phyloP scores from a whole-genome alignment of 352 stramenopile species.

The Globisporangium irregulare region DNA sequence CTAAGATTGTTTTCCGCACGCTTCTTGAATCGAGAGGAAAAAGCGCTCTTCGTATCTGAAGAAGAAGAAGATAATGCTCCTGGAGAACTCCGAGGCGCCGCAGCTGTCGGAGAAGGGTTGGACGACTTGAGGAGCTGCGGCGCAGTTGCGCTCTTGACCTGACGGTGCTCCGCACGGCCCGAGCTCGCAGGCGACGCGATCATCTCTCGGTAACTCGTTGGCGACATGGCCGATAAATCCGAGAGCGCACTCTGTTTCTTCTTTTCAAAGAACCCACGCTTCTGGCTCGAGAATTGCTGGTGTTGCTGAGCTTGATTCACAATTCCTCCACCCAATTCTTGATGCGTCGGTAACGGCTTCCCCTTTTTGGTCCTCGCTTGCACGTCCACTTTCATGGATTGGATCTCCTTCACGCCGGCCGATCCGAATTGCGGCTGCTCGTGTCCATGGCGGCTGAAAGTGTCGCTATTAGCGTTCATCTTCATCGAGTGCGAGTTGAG shows the following conservation, averaged over 20 bases:
- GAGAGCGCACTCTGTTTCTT: slow-evolving; percentile 5
- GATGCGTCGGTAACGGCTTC: slow-evolving; percentile 3
- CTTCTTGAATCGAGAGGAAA: slow-evolving; percentile 5
- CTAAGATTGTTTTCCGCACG: slow-evolving; percentile 1
- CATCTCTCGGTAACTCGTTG: slow-evolving; percentile 9
- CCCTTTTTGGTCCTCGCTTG: slow-evolving; percentile 24
- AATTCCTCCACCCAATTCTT: not conserved
- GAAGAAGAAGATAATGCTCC: not conserved
- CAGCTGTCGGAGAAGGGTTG: not conserved
- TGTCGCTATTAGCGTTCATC: slow-evolving; percentile 29
- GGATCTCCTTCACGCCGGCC: slow-evolving; percentile 8
- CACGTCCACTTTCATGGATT: slow-evolving; percentile 29
- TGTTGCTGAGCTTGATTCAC: slow-evolving; percentile 21
- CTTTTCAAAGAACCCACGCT: slow-evolving; percentile 16
- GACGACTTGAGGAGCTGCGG: not conserved
- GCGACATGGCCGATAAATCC: slow-evolving; percentile 11
- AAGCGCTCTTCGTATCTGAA: not conserved
- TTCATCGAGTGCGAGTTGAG: slow-evolving; percentile 68
- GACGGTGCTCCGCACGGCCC: not conserved
- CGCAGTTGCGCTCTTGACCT: not conserved
- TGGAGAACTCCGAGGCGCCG: slow-evolving; percentile 7
- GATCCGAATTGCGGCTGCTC: slow-evolving; percentile 1
- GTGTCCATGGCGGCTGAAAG: not conserved
- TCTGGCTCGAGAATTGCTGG: slow-evolving; percentile 19
- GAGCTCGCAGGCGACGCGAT: slow-evolving; percentile 7